These are phyloP conservation scores for Oidiodendron maius DNA, from an alignment of 495 filamentous ascomycete species.

Conservation along the genomic window DNA sequence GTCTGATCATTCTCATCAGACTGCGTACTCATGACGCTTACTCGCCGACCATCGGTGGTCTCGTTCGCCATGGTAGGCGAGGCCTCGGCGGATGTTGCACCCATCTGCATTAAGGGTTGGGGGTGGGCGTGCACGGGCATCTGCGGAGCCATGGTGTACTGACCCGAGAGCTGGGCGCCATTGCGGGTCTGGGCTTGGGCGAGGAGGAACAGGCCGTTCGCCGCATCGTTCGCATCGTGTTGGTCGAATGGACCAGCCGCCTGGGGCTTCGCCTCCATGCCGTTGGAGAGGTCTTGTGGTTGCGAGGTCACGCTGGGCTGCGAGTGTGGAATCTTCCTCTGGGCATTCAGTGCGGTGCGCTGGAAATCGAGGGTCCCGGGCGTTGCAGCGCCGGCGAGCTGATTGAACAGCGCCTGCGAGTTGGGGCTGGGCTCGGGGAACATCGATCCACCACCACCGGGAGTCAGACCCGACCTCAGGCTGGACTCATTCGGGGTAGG, in stretches of 20 bases:
- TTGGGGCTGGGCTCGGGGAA: constrained; percentile 90
- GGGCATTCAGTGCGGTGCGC: constrained; percentile 70
- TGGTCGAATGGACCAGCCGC: constrained; percentile 64
- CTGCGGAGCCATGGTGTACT: constrained; percentile 32
- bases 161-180: constrained; percentile 28
- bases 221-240: constrained; percentile 88
- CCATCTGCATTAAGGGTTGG: constrained; percentile 13
- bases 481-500: constrained; percentile 93
- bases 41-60: constrained; percentile 42
- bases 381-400: constrained; percentile 75
- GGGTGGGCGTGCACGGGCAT: constrained; percentile 20
- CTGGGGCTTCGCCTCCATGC: constrained; percentile 31
- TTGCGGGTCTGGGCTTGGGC: constrained; percentile 45
- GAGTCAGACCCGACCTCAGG: constrained; percentile 84
- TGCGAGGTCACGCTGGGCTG: constrained; percentile 35
- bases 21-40: constrained; percentile 62
- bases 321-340: constrained; percentile 29
- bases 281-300: constrained; percentile 39
- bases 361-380: constrained; percentile 92
- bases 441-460: constrained; percentile 95
- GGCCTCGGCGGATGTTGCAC: constrained; percentile 21
- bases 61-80: constrained; percentile 44
- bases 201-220: constrained; percentile 89
- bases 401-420: constrained; percentile 71
- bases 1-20: constrained; percentile 70